Evolutionary conservation across 2,329 filamentous ascomycete species (phyloP).

Genomic region (Triangularia setosa): DNA sequence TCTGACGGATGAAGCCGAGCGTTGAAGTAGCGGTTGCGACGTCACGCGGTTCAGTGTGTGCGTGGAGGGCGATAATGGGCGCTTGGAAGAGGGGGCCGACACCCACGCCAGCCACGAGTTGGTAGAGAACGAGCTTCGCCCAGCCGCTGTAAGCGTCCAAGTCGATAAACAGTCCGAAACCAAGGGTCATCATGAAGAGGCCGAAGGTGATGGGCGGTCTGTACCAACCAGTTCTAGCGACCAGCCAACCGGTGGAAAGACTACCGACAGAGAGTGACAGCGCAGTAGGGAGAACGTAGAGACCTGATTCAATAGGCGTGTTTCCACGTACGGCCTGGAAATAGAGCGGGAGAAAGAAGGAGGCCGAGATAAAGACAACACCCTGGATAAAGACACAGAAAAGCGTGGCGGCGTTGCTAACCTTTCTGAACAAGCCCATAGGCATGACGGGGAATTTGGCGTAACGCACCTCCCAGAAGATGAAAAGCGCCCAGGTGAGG

Average conservation of each 20-base stretch:
- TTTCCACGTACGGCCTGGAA: neutral
- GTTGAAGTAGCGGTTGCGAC: neutral
- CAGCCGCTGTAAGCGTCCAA: neutral
- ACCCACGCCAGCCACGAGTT: neutral
- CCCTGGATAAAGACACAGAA: neutral
- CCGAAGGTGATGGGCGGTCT: neutral
- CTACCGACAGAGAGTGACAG: neutral
- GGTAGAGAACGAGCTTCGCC: neutral
- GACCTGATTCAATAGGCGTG: neutral
- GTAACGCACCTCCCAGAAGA: slow-evolving; percentile 29
- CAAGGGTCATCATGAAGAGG: neutral
- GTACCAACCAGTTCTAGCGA: neutral
- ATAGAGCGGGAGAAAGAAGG: neutral
- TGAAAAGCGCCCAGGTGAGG: neutral
- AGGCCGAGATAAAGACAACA: neutral
- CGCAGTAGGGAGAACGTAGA: neutral
- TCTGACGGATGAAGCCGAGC: neutral
- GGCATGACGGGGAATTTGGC: neutral
- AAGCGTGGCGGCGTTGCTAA: neutral
- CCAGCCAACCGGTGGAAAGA: neutral
- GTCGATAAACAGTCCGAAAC: neutral
- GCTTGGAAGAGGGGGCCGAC: neutral
- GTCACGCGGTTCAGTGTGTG: neutral
- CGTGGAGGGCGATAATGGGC: neutral
- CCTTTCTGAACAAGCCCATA: neutral